A percentile compares a stretch with the other conserved stretches of the same genome.
Evolutionary conservation across 495 filamentous ascomycete species (phyloP).

Genomic region (Xylaria palmicola): DNA sequence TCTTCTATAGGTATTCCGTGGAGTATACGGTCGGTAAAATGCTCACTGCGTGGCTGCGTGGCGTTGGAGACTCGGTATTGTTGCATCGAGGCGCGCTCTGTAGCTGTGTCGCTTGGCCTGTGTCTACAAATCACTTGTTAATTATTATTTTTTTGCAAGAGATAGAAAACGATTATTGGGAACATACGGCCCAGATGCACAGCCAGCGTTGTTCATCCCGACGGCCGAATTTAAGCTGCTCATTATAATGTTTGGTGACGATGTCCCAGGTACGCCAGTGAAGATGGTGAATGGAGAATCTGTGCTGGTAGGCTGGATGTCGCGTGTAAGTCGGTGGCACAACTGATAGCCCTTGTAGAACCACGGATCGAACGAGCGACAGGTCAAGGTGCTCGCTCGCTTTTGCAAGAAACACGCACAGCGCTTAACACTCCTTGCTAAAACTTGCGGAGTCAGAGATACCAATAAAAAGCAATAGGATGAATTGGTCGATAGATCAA

Average conservation of each 20-base stretch:
- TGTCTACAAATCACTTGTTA: background rate
- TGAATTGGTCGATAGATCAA: too few relatives aligned
- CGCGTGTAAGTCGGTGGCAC: background rate
- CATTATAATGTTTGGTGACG: background rate
- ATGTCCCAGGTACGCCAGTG: background rate
- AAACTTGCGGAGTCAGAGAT: too few relatives aligned
- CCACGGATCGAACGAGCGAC: background rate
- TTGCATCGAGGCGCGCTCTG: conserved; percentile 3
- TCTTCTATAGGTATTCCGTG: background rate
- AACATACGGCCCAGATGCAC: conserved; percentile 10
- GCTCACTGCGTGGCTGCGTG: background rate
- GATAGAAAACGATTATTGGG: background rate
- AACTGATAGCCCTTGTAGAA: background rate
- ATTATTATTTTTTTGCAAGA: background rate
- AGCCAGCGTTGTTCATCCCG: conserved; percentile 3
- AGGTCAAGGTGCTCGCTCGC: background rate
- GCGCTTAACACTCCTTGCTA: background rate
- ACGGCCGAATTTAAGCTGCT: background rate
- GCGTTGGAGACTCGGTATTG: background rate
- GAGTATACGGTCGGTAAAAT: conserved; percentile 3
- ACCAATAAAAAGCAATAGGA: background rate
- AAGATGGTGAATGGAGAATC: background rate
- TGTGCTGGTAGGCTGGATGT: background rate
- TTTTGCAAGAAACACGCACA: background rate
- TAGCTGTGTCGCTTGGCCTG: background rate